A percentile compares a stretch with the other conserved stretches of the same genome.
Conservation (phyloP, 164 flowering plant genomes). For the Magnolia changhungtana region DNA sequence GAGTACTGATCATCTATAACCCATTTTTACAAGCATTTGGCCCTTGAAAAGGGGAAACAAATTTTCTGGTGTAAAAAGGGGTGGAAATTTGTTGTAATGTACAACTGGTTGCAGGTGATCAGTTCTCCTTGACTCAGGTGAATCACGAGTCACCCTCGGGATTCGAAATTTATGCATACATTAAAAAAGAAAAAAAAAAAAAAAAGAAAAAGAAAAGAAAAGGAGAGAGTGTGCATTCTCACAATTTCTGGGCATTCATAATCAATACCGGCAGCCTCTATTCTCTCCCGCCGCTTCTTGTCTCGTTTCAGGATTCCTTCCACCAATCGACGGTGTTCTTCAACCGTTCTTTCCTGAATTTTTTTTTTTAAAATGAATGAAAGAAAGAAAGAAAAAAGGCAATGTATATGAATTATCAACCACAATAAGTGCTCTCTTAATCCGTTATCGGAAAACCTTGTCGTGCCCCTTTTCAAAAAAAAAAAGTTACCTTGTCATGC, state of each 20-base stretch:
- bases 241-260: constrained; percentile 85
- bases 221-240: constrained; percentile 21
- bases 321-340: constrained; percentile 63
- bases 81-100: too few relatives aligned
- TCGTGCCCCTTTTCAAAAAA: too few relatives aligned
- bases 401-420: not conserved
- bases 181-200: not conserved
- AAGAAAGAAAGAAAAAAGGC: too few relatives aligned
- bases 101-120: too few relatives aligned
- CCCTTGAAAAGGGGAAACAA: too few relatives aligned
- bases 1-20: too few relatives aligned
- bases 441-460: too few relatives aligned
- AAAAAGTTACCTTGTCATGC: constrained; percentile 59
- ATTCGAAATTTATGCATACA: not conserved
- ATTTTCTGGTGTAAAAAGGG: too few relatives aligned
- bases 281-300: constrained; percentile 54
- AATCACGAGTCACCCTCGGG: not conserved
- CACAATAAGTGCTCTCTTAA: too few relatives aligned
- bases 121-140: not conserved
- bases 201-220: not conserved
- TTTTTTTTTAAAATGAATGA: not conserved
- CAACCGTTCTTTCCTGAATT: constrained; percentile 70
- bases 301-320: constrained; percentile 53
- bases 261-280: constrained; percentile 88
- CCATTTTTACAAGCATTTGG: too few relatives aligned